Evolutionary conservation across 441 rosid species (phyloP).

Genomic region (Mallotus repandus): DNA sequence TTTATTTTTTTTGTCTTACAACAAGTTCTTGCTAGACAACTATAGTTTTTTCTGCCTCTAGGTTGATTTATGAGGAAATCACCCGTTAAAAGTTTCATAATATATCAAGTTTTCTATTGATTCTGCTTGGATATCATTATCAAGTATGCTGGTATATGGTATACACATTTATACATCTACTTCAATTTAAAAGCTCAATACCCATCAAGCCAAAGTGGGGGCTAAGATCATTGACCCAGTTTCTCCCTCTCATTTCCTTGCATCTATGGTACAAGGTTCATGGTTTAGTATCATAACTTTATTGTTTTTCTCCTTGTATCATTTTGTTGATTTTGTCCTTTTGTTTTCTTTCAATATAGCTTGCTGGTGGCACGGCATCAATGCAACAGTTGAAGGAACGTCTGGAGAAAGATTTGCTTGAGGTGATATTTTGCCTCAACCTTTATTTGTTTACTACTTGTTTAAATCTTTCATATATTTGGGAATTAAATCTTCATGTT

Average conservation of each 20-base stretch:
- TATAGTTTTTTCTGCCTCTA: not conserved
- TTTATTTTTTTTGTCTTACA: not conserved
- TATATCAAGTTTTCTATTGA: no score
- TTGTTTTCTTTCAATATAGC: slow-evolving; percentile 43
- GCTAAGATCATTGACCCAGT: not conserved
- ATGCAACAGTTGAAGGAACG: slow-evolving; percentile 99
- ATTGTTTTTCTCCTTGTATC: not conserved
- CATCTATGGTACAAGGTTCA: not conserved
- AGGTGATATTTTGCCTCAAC: slow-evolving; percentile 45
- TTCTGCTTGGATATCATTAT: not conserved
- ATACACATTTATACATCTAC: not conserved
- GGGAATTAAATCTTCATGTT: slow-evolving; percentile 2
- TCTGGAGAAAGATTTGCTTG: slow-evolving; percentile 95
- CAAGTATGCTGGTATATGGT: not conserved
- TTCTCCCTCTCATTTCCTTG: not conserved
- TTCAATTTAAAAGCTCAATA: not conserved
- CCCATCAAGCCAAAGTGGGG: no score
- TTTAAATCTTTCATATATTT: not conserved
- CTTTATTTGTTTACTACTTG: not conserved
- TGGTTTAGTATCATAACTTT: not conserved
- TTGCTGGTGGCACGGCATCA: slow-evolving; percentile 99
- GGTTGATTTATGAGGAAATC: slow-evolving; percentile 8
- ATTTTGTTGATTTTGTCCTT: not conserved
- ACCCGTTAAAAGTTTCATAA: not conserved
- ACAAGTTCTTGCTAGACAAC: not conserved